These are phyloP conservation scores for Phytophthora citricola DNA, from an alignment of 352 stramenopile species.

Conservation along the genomic window DNA sequence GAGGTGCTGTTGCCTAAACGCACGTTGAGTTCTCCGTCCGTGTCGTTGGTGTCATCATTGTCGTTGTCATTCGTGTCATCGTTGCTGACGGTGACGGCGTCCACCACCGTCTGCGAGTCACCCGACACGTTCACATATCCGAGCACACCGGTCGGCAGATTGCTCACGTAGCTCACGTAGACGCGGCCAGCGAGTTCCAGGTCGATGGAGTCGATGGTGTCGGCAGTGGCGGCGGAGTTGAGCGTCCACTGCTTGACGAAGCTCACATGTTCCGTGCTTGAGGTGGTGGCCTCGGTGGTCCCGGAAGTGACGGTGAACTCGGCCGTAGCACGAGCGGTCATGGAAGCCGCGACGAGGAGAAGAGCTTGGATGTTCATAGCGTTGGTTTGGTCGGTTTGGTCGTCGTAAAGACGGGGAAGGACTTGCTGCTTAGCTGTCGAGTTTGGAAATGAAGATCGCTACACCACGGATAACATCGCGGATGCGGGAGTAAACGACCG, in stretches of 20 bases:
- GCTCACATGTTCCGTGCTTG: constrained; percentile 25
- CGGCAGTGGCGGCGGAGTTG: constrained; percentile 8
- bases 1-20: constrained; percentile 25
- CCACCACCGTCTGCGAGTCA: constrained; percentile 32
- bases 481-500: constrained; percentile 5
- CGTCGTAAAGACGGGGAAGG: neutral
- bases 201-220: constrained; percentile 36
- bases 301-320: constrained; percentile 36
- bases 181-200: constrained; percentile 35
- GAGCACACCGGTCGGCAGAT: constrained; percentile 31
- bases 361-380: constrained; percentile 25
- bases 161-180: constrained; percentile 37
- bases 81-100: constrained; percentile 34
- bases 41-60: constrained; percentile 31
- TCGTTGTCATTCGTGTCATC: constrained; percentile 25
- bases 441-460: constrained; percentile 19
- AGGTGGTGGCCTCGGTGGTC: constrained; percentile 25
- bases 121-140: constrained; percentile 50
- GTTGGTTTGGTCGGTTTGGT: neutral
- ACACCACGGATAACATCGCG: neutral
- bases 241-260: constrained; percentile 46
- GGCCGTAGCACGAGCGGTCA: constrained; percentile 11
- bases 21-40: constrained; percentile 31
- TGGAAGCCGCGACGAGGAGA: constrained; percentile 19
- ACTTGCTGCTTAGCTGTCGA: constrained; percentile 20